phyloP scores from a whole-genome alignment of 1,284 basidiomycete genomes.

The Phlebopus sp. region DNA sequence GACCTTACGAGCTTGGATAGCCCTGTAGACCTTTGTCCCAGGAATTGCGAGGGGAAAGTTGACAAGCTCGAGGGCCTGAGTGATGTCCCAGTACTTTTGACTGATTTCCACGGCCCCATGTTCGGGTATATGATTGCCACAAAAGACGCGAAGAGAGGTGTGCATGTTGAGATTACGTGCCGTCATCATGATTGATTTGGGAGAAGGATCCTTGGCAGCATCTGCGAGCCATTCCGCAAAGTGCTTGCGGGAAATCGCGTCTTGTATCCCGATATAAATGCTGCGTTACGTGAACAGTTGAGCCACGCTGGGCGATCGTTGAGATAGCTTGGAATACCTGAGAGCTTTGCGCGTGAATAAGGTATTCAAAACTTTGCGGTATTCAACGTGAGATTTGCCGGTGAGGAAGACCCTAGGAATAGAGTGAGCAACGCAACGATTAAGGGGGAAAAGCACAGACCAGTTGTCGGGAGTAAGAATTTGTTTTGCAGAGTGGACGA shows the following conservation, averaged over 20 bases:
- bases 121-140: conserved; percentile 86
- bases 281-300: conserved; percentile 39
- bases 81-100: conserved; percentile 96
- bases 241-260: conserved; percentile 79
- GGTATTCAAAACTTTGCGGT: conserved; percentile 87
- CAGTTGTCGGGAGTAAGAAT: conserved; percentile 91
- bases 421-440: background rate
- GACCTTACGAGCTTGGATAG: conserved; percentile 89
- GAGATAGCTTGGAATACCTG: conserved; percentile 48
- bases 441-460: conserved; percentile 40
- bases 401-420: conserved; percentile 87
- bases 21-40: conserved; percentile 95
- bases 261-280: conserved; percentile 87
- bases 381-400: conserved; percentile 92
- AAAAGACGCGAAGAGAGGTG: conserved; percentile 93
- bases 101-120: conserved; percentile 79
- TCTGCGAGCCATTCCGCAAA: conserved; percentile 71
- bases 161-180: conserved; percentile 97
- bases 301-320: background rate
- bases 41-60: conserved; percentile 97
- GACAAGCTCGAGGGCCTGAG: conserved; percentile 92
- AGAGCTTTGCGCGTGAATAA: conserved; percentile 95
- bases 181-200: conserved; percentile 83
- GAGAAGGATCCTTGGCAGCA: conserved; percentile 45
- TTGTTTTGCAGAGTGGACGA: conserved; percentile 91